Percentiles rank a stretch among this genome's conserved stretches.
These are phyloP conservation scores for Aspergillus japonicus DNA, from an alignment of 2,329 filamentous ascomycete genomes.

Conservation along the genomic window DNA sequence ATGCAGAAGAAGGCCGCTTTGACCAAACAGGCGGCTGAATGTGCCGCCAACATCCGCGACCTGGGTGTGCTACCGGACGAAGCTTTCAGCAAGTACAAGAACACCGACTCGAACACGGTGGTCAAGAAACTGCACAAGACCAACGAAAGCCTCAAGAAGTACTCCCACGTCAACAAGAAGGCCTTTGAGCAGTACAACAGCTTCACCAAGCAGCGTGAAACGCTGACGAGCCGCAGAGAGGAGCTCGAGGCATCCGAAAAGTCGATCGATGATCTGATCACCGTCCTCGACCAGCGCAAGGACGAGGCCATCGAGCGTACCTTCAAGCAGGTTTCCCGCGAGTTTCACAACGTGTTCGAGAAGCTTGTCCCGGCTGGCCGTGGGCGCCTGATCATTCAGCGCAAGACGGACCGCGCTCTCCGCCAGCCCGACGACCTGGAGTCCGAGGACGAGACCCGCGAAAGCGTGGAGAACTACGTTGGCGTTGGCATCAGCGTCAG, in stretches of 20 bases:
- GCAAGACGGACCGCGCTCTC: conserved; percentile 71
- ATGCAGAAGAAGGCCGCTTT: conserved; percentile 83
- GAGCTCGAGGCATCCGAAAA: conserved; percentile 84
- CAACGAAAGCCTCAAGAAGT: conserved; percentile 91
- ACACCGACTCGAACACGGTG: conserved; percentile 74
- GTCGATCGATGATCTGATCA: conserved; percentile 89
- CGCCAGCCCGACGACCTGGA: conserved; percentile 65
- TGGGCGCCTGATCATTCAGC: conserved; percentile 87
- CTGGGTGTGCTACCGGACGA: conserved; percentile 91
- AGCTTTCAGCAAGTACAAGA: conserved; percentile 86
- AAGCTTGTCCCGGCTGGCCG: conserved; percentile 92
- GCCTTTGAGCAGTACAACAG: conserved; percentile 98
- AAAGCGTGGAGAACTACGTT: conserved; percentile 85
- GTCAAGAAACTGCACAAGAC: conserved; percentile 78
- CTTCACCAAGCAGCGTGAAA: conserved; percentile 89
- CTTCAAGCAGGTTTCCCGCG: conserved; percentile 94
- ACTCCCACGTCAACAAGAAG: conserved; percentile 98
- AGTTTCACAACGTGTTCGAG: conserved; percentile 91
- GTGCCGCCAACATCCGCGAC: conserved; percentile 84
- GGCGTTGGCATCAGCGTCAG: conserved; percentile 96
- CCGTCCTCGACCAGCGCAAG: conserved; percentile 89
- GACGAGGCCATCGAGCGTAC: conserved; percentile 98
- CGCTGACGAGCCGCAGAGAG: conserved; percentile 75
- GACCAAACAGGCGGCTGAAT: conserved; percentile 73
- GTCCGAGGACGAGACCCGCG: conserved; percentile 62